Base-by-base conservation (phyloP, 2,329 filamentous ascomycete genomes). In the Cytospora leucostoma region DNA sequence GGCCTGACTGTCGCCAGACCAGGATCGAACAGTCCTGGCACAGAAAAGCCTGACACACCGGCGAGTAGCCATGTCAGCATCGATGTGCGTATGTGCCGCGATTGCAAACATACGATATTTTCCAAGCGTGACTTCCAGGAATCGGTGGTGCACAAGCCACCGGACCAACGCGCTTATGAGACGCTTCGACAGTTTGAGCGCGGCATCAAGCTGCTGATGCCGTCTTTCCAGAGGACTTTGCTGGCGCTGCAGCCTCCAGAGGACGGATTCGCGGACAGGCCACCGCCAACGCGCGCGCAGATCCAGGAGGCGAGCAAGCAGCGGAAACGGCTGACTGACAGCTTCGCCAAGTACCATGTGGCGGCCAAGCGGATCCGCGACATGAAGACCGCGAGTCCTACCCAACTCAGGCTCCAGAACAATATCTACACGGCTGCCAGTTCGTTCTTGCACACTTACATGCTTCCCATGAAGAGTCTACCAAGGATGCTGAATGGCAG, bases 71-170 rank as follows among this genome's bases (percentile, higher is more conserved):
- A 88, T 66, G 74, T 96, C 50, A 87, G 85, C 60, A 77, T 98
- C 51, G 92, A 97, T 71, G 80, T 99, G 17, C 87, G 95, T 50
- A 94, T 99, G 84, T 99, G 95, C 76, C 90, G 89, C 70, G 92
- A 96, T 62, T 99, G 95, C 79, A 92, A 82, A 61, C 75, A 77
- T 65, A 85, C 80, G 40, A 79, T 86, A 54, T 86, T 87, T 69
- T 79, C 81, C 57, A 88, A 89, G 69, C 85, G 88, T 44, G 93
- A 97, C 72, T 97, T 97, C 72, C 80, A 85, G 32, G 84, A 86
- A 10, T 90, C 92, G 11, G 75, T 92, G 4, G 77, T 82, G 1
- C 81, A 85, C 57, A 89, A 88, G 67, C 88, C 91, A 0, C 83
- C 89, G 2, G 90, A 94, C 69, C 88, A 93, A 71, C 87, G 90